phyloP scores from a whole-genome alignment of 2,329 filamentous ascomycete genomes.

The Ophiostoma australiae region DNA sequence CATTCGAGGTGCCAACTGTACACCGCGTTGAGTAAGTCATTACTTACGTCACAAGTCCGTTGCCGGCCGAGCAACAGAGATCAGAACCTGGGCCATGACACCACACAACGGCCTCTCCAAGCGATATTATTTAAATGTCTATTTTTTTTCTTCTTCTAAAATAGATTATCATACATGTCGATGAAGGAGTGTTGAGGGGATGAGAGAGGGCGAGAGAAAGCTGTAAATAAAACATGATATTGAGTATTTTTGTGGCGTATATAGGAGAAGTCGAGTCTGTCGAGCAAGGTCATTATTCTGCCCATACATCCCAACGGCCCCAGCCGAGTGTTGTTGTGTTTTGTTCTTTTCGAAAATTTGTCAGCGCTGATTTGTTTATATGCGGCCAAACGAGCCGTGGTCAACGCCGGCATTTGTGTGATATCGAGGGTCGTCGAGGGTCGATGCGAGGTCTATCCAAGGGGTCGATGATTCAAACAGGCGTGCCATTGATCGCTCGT shows the following conservation, averaged over 20 bases:
- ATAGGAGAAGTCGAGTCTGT: background rate
- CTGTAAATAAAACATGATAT: conserved; percentile 9
- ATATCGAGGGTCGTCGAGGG: background rate
- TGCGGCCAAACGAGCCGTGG: background rate
- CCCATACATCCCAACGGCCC: background rate
- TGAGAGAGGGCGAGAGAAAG: conserved; percentile 5
- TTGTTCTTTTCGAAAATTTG: background rate
- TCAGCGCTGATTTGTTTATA: background rate
- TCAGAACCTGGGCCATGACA: no score
- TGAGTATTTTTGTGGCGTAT: background rate
- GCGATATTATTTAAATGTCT: background rate
- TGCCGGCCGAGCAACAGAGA: no score
- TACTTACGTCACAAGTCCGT: background rate
- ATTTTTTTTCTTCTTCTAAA: conserved; percentile 11
- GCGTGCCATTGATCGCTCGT: background rate
- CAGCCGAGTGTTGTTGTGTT: background rate
- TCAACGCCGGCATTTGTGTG: background rate
- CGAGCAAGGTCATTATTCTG: background rate
- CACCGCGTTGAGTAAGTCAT: background rate
- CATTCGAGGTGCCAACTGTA: no score
- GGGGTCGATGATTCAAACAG: background rate
- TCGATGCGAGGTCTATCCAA: background rate
- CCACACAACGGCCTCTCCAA: background rate
- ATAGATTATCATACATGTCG: conserved; percentile 5
- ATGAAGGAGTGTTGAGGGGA: background rate